These are phyloP conservation scores for Pseudozyma sp. DNA, from an alignment of 1,284 basidiomycete genomes.

Conservation along the genomic window DNA sequence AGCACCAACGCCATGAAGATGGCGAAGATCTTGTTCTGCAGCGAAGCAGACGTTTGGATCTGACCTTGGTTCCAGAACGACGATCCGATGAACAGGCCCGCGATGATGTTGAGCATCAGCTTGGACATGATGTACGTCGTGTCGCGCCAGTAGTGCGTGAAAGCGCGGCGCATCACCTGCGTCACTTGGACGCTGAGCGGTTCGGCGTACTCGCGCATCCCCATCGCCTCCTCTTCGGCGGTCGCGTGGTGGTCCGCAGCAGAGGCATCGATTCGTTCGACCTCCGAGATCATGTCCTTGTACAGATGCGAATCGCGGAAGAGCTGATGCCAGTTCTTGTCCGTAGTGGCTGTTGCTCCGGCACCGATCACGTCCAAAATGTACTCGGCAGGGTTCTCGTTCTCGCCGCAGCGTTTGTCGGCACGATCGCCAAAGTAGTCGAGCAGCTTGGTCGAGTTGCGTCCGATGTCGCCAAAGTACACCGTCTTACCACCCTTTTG, in stretches of 20 bases:
- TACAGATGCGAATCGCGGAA: conserved; percentile 49
- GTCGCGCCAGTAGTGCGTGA: conserved; percentile 66
- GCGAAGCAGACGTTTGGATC: conserved; percentile 36
- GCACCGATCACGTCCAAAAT: conserved; percentile 65
- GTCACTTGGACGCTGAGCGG: conserved; percentile 56
- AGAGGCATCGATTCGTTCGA: conserved; percentile 24
- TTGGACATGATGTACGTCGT: conserved; percentile 58
- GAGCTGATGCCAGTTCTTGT: conserved; percentile 62
- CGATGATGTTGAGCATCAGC: conserved; percentile 71
- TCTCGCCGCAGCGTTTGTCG: conserved; percentile 70
- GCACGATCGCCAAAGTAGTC: conserved; percentile 79
- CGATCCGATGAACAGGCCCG: conserved; percentile 75
- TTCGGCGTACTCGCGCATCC: conserved; percentile 62
- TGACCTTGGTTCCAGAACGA: conserved; percentile 61
- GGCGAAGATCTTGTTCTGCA: conserved; percentile 82
- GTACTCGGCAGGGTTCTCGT: conserved; percentile 63
- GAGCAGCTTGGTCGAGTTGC: conserved; percentile 74
- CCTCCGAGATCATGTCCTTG: conserved; percentile 32
- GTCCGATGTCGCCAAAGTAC: conserved; percentile 78
- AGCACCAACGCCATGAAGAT: conserved; percentile 69
- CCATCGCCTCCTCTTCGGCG: conserved; percentile 52
- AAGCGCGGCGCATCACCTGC: conserved; percentile 52
- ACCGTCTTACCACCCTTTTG: conserved; percentile 58
- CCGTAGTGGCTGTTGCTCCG: conserved; percentile 59
- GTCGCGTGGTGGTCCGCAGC: conserved; percentile 7